Conservation (phyloP, 2,329 filamentous ascomycete species). For the Pseudogymnoascus sp. region DNA sequence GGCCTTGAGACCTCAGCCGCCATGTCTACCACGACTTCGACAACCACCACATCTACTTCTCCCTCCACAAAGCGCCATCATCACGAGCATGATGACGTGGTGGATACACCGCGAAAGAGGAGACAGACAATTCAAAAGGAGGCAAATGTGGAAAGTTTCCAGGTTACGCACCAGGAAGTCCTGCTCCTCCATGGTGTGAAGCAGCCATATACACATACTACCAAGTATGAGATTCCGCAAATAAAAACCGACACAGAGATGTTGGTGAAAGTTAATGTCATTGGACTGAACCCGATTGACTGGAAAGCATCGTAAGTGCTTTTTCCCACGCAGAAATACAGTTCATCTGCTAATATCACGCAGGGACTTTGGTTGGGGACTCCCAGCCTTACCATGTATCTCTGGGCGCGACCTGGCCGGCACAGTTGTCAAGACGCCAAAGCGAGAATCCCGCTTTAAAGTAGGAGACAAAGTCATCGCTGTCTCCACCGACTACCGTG, state of each 20-base stretch:
- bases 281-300: constrained; percentile 72
- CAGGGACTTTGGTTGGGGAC: constrained; percentile 29
- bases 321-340: constrained; percentile 59
- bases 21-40: neutral
- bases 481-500: constrained; percentile 30
- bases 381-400: constrained; percentile 28
- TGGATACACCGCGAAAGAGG: neutral
- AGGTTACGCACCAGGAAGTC: constrained; percentile 36
- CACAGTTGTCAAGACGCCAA: constrained; percentile 47
- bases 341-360: constrained; percentile 55
- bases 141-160: neutral
- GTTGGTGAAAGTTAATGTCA: constrained; percentile 50
- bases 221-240: constrained; percentile 41
- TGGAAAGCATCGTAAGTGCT: constrained; percentile 68
- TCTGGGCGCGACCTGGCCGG: constrained; percentile 54
- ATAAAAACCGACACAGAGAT: constrained; percentile 52
- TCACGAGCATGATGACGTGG: neutral
- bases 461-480: constrained; percentile 43
- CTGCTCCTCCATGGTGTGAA: constrained; percentile 45
- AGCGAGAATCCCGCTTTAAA: constrained; percentile 42
- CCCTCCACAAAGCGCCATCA: neutral
- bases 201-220: constrained; percentile 43
- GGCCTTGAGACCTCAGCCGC: neutral
- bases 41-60: neutral
- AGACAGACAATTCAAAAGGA: neutral